Base-by-base conservation (phyloP, 1,284 basidiomycete species). In the Xerocomus tenax region DNA sequence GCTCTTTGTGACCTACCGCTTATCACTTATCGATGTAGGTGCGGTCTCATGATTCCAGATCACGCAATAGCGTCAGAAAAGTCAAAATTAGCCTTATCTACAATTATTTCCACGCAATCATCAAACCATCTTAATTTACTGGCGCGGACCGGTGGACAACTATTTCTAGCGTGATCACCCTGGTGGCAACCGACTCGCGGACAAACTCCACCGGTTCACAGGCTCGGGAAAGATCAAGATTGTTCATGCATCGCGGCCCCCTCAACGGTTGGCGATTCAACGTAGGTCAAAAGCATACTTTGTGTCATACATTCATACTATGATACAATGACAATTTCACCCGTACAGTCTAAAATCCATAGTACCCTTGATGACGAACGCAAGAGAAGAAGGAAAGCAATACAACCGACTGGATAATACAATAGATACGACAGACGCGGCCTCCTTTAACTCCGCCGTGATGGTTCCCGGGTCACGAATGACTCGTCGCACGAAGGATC, bases 391-490 rank as follows among this genome's bases (percentile, higher is more conserved):
- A n/a, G 12, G 10, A 28, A 34, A 30, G 28, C 13, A 42, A 25
- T 9, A 3, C 34, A 51, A 32, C 26, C 15, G 16, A 26, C 1
- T 12, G 25, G 21, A 38, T 42, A 44, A 19, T 23, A 39, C 38
- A 38, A 36, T 35, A 16, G 34, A 35, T 18, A 35, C 16, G 16
- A 35, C n/a, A 4, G 3, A 35, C 16, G 8, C 34, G 16, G n/a
- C 8, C 34, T 34, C n/a, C n/a, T 39, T 55, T 49, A 65, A 34
- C 50, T 35, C 47, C 63, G 66, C 36, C 61, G 60, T 30, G 66
- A 57, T 25, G 71, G 69, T 53, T 71, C 67, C 74, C 73, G 75
- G 39, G 69, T 70, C 71, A 73, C 74, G 53, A 76, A 73, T 1
- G 70, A 64, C 50, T 74, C 72, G 26, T 75, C 71, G 52, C 63